Evolutionary conservation across 1,139 yeast species (phyloP).

Genomic region (Saccharomycopsis hybrid): DNA sequence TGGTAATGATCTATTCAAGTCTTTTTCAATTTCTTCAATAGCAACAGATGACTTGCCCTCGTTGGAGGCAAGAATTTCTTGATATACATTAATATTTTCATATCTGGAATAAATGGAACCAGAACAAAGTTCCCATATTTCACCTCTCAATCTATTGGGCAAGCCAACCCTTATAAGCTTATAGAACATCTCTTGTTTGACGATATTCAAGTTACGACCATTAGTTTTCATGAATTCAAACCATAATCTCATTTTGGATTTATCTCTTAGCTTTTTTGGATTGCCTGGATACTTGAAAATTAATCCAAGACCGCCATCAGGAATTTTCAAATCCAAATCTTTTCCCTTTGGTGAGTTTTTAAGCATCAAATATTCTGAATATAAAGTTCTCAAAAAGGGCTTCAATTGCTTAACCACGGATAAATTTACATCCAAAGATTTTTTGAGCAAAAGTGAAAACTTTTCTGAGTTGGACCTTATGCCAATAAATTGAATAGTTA

Average conservation of each 20-base stretch:
- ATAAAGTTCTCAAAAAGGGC: constrained; percentile 65
- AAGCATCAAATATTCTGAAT: constrained; percentile 75
- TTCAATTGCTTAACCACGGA: constrained; percentile 55
- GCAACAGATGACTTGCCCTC: constrained; percentile 68
- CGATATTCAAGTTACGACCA: constrained; percentile 76
- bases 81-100: constrained; percentile 56
- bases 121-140: constrained; percentile 87
- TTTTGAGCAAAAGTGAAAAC: constrained; percentile 65
- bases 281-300: constrained; percentile 86
- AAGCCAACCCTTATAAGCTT: constrained; percentile 83
- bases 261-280: constrained; percentile 68
- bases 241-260: constrained; percentile 88
- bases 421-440: constrained; percentile 56
- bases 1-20: constrained; percentile 86
- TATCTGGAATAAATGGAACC: constrained; percentile 79
- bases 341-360: constrained; percentile 40
- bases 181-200: constrained; percentile 71
- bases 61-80: constrained; percentile 50
- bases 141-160: constrained; percentile 90
- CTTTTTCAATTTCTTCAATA: constrained; percentile 94
- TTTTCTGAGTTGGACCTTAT: constrained; percentile 71
- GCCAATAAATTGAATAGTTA: constrained; percentile 73
- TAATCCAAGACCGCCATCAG: constrained; percentile 82
- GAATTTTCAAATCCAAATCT: constrained; percentile 35
- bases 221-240: constrained; percentile 78